Percentiles rank a stretch among this genome's conserved stretches.
These are phyloP conservation scores for Neonectria coccinea DNA, from an alignment of 2,329 filamentous ascomycete genomes.

Conservation along the genomic window DNA sequence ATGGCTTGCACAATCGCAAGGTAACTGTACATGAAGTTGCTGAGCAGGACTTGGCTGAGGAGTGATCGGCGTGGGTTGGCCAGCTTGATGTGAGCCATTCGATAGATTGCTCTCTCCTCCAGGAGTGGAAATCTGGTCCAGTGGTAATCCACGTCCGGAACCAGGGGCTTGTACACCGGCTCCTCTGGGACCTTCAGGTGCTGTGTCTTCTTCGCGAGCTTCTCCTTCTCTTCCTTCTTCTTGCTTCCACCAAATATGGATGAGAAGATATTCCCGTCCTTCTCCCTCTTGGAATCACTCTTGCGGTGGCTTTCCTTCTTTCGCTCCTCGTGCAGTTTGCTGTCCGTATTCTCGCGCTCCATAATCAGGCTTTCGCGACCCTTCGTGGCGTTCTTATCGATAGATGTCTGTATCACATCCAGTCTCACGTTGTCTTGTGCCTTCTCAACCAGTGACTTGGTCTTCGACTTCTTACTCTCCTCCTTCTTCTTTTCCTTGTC, in stretches of 20 bases:
- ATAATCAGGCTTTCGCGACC: slow-evolving; percentile 86
- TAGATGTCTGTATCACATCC: slow-evolving; percentile 88
- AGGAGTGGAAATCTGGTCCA: slow-evolving; percentile 96
- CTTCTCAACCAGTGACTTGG: slow-evolving; percentile 67
- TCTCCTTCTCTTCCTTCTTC: slow-evolving; percentile 85
- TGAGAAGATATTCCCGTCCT: slow-evolving; percentile 92
- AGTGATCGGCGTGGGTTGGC: slow-evolving; percentile 94
- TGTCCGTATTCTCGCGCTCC: slow-evolving; percentile 79
- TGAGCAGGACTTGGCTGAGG: slow-evolving; percentile 93
- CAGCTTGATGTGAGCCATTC: slow-evolving; percentile 98
- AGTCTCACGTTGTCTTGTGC: slow-evolving; percentile 83
- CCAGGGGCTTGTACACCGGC: slow-evolving; percentile 75
- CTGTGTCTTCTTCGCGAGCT: slow-evolving; percentile 77
- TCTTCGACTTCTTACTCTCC: slow-evolving; percentile 75
- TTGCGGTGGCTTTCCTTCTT: slow-evolving; percentile 85
- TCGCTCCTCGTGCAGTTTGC: slow-evolving; percentile 81
- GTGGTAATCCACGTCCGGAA: slow-evolving; percentile 92
- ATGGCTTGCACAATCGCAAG: slow-evolving; percentile 98
- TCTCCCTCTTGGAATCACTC: slow-evolving; percentile 86
- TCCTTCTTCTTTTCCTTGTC: slow-evolving; percentile 72
- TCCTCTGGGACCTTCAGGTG: slow-evolving; percentile 85
- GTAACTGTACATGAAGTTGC: slow-evolving; percentile 99
- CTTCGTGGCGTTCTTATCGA: slow-evolving; percentile 74
- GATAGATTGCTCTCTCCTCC: slow-evolving; percentile 96
- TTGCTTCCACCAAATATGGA: slow-evolving; percentile 92